Evolutionary conservation across 495 filamentous ascomycete genomes (phyloP).

Genomic region (Aspergillus cristatus): DNA sequence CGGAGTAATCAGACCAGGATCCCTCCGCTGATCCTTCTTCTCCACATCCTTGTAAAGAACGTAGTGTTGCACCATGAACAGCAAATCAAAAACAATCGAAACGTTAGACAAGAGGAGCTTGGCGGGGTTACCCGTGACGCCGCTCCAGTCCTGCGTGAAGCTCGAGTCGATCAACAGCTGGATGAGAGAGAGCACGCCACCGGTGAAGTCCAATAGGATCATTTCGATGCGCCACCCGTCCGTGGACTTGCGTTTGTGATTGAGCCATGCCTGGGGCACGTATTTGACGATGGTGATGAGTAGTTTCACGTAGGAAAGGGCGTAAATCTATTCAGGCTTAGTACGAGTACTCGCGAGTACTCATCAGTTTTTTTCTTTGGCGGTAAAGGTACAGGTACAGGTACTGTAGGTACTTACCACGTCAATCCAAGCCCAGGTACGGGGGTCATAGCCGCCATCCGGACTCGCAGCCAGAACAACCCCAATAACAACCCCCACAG

Average conservation of each 20-base stretch:
- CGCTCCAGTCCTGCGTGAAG: conserved; percentile 78
- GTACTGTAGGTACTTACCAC: conserved; percentile 53
- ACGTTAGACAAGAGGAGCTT: conserved; percentile 82
- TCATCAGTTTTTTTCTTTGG: too few relatives aligned
- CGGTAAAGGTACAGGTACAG: too few relatives aligned
- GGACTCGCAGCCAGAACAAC: conserved; percentile 44
- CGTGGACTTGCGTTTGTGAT: conserved; percentile 75
- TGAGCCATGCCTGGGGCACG: conserved; percentile 73
- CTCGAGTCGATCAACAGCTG: conserved; percentile 81
- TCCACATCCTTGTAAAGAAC: conserved; percentile 50
- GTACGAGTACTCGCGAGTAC: too few relatives aligned
- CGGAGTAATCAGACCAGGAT: conserved; percentile 16
- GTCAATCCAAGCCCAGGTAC: conserved; percentile 67
- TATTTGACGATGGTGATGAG: conserved; percentile 85
- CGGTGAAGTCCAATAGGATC: conserved; percentile 75
- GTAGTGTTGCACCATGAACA: conserved; percentile 87
- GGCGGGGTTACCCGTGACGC: conserved; percentile 81
- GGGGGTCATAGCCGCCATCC: conserved; percentile 44
- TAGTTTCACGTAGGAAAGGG: conserved; percentile 80
- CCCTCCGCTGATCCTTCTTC: conserved; percentile 2
- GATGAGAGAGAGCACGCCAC: conserved; percentile 70
- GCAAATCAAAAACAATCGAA: conserved; percentile 71
- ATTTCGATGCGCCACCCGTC: conserved; percentile 78
- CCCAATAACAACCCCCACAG: conserved; percentile 44
- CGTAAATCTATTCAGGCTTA: conserved; percentile 53